A percentile compares a stretch with the other conserved stretches of the same genome.
Evolutionary conservation across 2,329 filamentous ascomycete genomes (phyloP).

Genomic region (Cadophora malorum): DNA sequence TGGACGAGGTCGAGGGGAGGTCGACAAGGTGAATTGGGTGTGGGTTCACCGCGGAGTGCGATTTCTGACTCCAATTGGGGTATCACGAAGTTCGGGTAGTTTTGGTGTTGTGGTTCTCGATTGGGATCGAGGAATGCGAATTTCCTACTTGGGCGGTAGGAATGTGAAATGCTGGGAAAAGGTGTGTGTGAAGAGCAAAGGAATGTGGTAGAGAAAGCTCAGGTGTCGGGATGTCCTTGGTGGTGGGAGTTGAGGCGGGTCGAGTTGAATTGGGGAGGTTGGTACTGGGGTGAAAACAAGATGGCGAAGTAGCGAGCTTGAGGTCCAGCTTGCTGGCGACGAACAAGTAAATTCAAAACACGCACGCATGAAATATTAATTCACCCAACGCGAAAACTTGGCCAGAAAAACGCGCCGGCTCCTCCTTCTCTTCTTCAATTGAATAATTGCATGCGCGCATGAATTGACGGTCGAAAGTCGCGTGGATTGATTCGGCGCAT

Average conservation of each 20-base stretch:
- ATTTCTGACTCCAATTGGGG: conserved; percentile 23
- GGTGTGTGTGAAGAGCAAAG: conserved; percentile 14
- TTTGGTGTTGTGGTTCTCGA: conserved; percentile 19
- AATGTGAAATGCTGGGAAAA: conserved; percentile 13
- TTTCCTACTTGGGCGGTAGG: conserved; percentile 16
- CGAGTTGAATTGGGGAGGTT: conserved; percentile 27
- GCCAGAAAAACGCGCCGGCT: not conserved
- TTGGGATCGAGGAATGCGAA: conserved; percentile 22
- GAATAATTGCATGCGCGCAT: conserved; percentile 12
- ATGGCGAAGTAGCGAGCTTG: conserved; percentile 25
- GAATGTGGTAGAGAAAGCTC: conserved; percentile 23
- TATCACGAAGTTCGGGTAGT: conserved; percentile 19
- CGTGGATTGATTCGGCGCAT: conserved; percentile 16
- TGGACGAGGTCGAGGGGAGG: conserved; percentile 29
- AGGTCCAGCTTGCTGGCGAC: not conserved
- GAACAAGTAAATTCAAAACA: conserved; percentile 3
- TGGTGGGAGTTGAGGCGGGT: conserved; percentile 19
- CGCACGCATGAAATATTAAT: conserved; percentile 15
- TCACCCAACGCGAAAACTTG: conserved; percentile 8
- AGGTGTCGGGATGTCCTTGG: conserved; percentile 11
- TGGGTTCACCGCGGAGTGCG: conserved; percentile 30
- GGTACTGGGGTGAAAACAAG: conserved; percentile 29
- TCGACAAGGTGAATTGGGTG: conserved; percentile 42
- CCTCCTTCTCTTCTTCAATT: not conserved
- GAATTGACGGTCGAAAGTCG: conserved; percentile 5